phyloP scores from a whole-genome alignment of 768 basidiomycete genomes.

The Tricholoma bakamatsutake region DNA sequence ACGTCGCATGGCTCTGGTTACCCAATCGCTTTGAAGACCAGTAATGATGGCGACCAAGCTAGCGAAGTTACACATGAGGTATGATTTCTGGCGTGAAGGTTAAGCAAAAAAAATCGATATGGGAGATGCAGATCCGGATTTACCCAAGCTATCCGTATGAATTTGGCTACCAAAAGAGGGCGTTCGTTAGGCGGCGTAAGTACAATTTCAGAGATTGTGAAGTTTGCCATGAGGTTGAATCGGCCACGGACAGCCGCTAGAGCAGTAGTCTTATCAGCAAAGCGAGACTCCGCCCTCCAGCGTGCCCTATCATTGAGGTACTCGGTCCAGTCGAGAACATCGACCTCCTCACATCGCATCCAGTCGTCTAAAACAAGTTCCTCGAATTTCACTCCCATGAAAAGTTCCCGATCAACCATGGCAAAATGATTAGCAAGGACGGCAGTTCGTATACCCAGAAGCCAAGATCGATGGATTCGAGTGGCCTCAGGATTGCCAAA shows the following conservation, averaged over 20 bases:
- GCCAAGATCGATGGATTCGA: conserved; percentile 63
- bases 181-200: conserved; percentile 66
- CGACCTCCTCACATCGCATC: conserved; percentile 54
- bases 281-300: conserved; percentile 57
- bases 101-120: conserved; percentile 1
- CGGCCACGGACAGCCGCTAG: conserved; percentile 71
- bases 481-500: conserved; percentile 30
- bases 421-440: conserved; percentile 72
- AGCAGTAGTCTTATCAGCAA: conserved; percentile 59
- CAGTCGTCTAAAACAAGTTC: conserved; percentile 77
- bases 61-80: conserved; percentile 69
- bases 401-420: conserved; percentile 85
- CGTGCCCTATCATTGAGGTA: conserved; percentile 72
- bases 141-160: conserved; percentile 85
- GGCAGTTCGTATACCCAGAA: conserved; percentile 57
- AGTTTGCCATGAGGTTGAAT: conserved; percentile 82
- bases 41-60: conserved; percentile 76
- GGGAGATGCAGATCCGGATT: conserved; percentile 20
- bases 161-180: conserved; percentile 61
- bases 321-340: conserved; percentile 78
- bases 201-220: conserved; percentile 75
- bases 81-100: conserved; percentile 59
- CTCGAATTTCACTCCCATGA: conserved; percentile 80
- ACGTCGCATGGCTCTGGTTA: conserved; percentile 59
- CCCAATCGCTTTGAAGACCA: conserved; percentile 67